Percentiles rank a stretch among this genome's conserved stretches.
These are phyloP conservation scores for Calycina herbarum DNA, from an alignment of 2,329 filamentous ascomycete genomes.

Conservation along the genomic window DNA sequence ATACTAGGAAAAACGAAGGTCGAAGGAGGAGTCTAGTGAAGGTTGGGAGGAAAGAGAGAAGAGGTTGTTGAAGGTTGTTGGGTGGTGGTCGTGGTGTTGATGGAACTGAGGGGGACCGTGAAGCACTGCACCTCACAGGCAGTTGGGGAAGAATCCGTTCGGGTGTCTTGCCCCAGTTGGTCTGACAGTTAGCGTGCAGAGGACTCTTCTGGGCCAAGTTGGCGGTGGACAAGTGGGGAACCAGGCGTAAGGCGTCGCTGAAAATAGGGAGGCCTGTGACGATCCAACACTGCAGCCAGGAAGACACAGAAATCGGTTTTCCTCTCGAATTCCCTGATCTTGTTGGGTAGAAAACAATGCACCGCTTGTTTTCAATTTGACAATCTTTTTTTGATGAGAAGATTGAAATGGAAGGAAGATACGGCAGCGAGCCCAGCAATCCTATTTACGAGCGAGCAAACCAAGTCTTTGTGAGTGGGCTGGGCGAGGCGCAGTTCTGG, in stretches of 20 bases:
- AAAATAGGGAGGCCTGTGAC: constrained; percentile 1
- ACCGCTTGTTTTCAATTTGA: no score
- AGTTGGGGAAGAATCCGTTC: neutral
- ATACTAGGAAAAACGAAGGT: neutral
- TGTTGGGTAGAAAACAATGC: no score
- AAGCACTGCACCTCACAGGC: neutral
- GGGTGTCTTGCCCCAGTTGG: neutral
- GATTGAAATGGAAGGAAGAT: no score
- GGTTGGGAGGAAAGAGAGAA: neutral
- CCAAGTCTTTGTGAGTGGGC: neutral
- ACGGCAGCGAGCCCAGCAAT: no score
- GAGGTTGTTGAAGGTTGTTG: neutral
- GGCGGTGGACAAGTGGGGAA: neutral
- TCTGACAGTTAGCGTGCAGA: neutral
- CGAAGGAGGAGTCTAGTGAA: neutral
- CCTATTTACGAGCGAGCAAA: neutral
- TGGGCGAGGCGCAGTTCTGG: constrained; percentile 6
- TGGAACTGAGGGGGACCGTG: neutral
- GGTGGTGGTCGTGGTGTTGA: neutral
- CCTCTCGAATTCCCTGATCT: no score
- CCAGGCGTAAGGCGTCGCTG: constrained; percentile 4
- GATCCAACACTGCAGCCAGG: neutral
- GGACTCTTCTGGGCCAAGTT: neutral
- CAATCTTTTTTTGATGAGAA: no score
- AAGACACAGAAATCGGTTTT: neutral